phyloP scores from a whole-genome alignment of 345 rosid genomes.

The Bruguiera sexangula region DNA sequence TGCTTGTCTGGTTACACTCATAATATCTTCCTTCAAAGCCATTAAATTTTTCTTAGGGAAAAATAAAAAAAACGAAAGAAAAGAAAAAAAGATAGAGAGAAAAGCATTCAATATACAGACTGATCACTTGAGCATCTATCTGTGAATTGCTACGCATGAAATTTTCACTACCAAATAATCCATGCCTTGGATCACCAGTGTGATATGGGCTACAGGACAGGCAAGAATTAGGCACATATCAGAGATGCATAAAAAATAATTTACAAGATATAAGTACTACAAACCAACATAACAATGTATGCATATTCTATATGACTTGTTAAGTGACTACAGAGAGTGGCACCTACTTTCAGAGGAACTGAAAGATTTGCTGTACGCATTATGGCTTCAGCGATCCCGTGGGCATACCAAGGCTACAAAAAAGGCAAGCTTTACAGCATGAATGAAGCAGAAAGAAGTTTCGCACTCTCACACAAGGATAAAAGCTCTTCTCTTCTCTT shows the following conservation, averaged over 20 bases:
- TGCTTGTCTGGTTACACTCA: not conserved
- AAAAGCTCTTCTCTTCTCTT: no score
- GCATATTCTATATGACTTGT: not conserved
- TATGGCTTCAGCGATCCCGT: conserved; percentile 95
- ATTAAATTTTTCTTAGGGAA: not conserved
- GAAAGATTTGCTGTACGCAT: conserved; percentile 84
- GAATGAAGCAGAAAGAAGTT: conserved; percentile 9
- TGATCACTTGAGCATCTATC: not conserved
- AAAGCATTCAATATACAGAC: not conserved
- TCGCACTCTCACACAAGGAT: not conserved
- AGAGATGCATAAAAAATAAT: not conserved
- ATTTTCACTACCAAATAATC: not conserved
- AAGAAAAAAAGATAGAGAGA: not conserved
- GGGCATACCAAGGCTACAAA: conserved; percentile 97
- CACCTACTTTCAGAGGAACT: conserved; percentile 72
- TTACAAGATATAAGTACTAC: not conserved
- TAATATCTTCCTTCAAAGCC: not conserved
- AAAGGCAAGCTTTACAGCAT: conserved; percentile 11
- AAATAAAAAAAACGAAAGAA: not conserved
- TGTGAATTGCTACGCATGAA: not conserved
- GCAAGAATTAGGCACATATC: not conserved
- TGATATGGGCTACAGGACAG: not conserved
- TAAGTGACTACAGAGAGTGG: not conserved
- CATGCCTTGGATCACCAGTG: not conserved
- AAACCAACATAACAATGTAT: not conserved